Base-by-base conservation (phyloP, 78 protist species). In the Guillardia theta region DNA sequence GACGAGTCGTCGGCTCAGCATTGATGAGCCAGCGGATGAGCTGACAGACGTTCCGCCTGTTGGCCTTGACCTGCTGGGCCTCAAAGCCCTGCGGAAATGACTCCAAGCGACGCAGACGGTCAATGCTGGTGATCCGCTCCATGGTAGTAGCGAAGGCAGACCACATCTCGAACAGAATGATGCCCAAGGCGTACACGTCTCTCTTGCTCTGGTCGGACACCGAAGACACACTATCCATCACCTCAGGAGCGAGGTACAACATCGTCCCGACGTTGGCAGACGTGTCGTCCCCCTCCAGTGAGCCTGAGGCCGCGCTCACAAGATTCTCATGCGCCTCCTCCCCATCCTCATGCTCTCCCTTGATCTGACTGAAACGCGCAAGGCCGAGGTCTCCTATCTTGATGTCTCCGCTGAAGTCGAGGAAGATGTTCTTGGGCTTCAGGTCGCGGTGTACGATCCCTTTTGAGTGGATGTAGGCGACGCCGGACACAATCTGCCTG, bases 401-500 rank as follows among this genome's bases (percentile, higher is more conserved):
- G 90, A 53, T 53, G 92, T 93, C 87, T 41, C 87, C 94, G 0
- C 33, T 33, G n/a, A 76, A 76, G 90, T 93, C 94, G 48, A 93
- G 45, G 90, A 93, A 93, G 64, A 93, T 70, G 94, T 93, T 93
- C 27, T 21, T 30, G 41, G 94, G 94, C 90, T 93, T 93, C 33
- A 93, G 94, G 90, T 93, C 94, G 39, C 94, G 88, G 77, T 93
- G 94, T 22, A 48, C 80, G 64, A 93, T 93, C 41, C 92, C 70
- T 6, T 58, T 58, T 2, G 92, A 39, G 76, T 93, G 94, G 15
- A 93, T 87, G 76, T 76, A 78, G 36, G 83, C 64, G 0, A 93
- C 8, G 8, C 92, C 94, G n/a, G 24, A 24, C 46, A 93, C 90
- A 19, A 93, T 0, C 77, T 76, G 94, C 0, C 90, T 64, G 24